phyloP scores from a whole-genome alignment of 1,139 yeast species.

The Candida smagusa region DNA sequence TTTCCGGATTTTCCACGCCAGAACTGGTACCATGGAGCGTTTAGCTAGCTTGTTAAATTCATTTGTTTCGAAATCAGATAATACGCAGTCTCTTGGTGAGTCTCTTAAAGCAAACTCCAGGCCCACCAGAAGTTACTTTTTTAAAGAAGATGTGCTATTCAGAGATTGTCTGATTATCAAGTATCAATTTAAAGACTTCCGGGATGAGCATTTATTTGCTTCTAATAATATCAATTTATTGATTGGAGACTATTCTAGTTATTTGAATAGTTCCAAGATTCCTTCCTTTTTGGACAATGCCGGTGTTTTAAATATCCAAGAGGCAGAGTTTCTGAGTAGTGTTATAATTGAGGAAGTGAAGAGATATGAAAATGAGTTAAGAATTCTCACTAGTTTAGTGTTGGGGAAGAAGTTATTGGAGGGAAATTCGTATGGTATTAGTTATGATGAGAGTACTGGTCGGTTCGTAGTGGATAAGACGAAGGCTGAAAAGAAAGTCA shows the following conservation, averaged over 20 bases:
- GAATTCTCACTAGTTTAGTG: conserved; percentile 21
- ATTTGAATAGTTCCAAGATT: conserved; percentile 12
- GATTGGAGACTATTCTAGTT: conserved; percentile 29
- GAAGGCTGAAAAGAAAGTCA: not conserved
- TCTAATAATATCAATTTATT: conserved; percentile 30
- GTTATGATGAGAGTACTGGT: conserved; percentile 8
- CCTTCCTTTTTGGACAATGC: conserved; percentile 29
- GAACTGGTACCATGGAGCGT: conserved; percentile 24
- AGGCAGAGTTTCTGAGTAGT: conserved; percentile 1
- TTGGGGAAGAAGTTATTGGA: conserved; percentile 16
- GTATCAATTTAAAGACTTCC: conserved; percentile 56
- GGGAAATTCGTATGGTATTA: conserved; percentile 8
- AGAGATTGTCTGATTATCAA: conserved; percentile 58
- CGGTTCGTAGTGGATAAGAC: conserved; percentile 6
- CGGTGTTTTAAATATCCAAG: conserved; percentile 7
- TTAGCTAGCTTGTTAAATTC: conserved; percentile 32
- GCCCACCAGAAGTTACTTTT: conserved; percentile 50
- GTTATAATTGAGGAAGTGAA: conserved; percentile 12
- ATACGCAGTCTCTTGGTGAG: conserved; percentile 2
- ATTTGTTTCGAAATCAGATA: conserved; percentile 13
- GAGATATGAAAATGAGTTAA: conserved; percentile 21
- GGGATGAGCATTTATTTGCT: conserved; percentile 44
- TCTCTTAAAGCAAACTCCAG: conserved; percentile 13
- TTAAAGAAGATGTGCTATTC: conserved; percentile 60
- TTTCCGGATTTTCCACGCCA: conserved; percentile 33